phyloP scores from a whole-genome alignment of 371 early-diverging fungal species.

The Mucor irregularis region DNA sequence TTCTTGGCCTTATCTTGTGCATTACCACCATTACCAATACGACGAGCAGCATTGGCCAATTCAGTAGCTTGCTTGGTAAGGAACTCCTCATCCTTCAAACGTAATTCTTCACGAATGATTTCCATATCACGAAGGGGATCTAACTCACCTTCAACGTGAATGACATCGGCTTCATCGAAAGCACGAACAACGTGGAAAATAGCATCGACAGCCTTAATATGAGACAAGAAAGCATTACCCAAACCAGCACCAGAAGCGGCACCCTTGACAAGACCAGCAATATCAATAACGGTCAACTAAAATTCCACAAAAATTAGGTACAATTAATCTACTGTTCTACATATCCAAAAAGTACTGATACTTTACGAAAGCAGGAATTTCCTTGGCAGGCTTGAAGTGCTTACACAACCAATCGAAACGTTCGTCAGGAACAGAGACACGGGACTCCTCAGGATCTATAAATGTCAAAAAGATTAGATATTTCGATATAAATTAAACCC shows the following conservation, averaged over 20 bases:
- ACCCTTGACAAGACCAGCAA: slow-evolving; percentile 98
- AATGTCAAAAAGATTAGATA: no score
- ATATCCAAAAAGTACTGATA: no score
- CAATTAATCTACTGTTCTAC: no score
- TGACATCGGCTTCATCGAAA: slow-evolving; percentile 84
- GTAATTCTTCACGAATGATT: slow-evolving; percentile 96
- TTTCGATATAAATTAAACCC: no score
- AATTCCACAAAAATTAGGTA: neutral
- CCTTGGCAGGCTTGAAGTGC: slow-evolving; percentile 68
- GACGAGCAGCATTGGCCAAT: slow-evolving; percentile 57
- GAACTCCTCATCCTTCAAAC: slow-evolving; percentile 94
- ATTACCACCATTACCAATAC: slow-evolving; percentile 76
- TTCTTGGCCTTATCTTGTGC: slow-evolving; percentile 88
- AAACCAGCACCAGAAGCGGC: slow-evolving; percentile 91
- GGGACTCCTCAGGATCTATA: slow-evolving; percentile 92
- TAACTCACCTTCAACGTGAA: slow-evolving; percentile 96
- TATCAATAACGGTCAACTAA: slow-evolving; percentile 93
- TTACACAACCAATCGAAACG: slow-evolving; percentile 88
- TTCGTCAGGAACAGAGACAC: slow-evolving; percentile 92
- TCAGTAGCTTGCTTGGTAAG: slow-evolving; percentile 70
- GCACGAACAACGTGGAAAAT: slow-evolving; percentile 98
- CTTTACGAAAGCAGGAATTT: slow-evolving; percentile 72
- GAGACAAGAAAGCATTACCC: slow-evolving; percentile 98
- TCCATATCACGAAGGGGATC: slow-evolving; percentile 96
- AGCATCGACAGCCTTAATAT: slow-evolving; percentile 97